Percentiles rank a stretch among this genome's conserved stretches.
phyloP scores from a whole-genome alignment of 2,329 filamentous ascomycete genomes.

The Triangularia setosa region DNA sequence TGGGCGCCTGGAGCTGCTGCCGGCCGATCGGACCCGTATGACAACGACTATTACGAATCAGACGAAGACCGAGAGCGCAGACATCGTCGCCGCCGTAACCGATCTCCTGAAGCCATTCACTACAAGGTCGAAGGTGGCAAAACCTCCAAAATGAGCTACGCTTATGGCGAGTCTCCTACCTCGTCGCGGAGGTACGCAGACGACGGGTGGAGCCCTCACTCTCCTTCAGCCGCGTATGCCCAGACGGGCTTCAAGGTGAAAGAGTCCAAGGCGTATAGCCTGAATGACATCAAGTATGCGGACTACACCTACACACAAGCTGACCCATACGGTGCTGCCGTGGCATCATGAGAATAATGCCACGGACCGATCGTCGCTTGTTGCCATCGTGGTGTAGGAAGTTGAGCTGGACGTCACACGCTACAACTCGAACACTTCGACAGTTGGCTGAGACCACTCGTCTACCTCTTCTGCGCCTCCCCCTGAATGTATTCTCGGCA shows the following conservation, averaged over 20 bases:
- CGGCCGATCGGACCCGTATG: slow-evolving; percentile 9
- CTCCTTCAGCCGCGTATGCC: slow-evolving; percentile 13
- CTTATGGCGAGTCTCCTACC: slow-evolving; percentile 20
- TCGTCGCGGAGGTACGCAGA: slow-evolving; percentile 16
- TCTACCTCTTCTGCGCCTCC: neutral
- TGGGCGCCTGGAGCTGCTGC: slow-evolving; percentile 15
- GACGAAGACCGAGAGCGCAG: slow-evolving; percentile 23
- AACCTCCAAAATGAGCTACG: slow-evolving; percentile 23
- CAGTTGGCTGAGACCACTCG: neutral
- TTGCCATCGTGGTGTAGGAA: neutral
- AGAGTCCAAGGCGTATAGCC: slow-evolving; percentile 11
- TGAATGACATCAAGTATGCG: slow-evolving; percentile 19
- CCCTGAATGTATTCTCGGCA: neutral
- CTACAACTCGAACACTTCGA: neutral
- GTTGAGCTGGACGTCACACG: neutral
- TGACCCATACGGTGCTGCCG: neutral
- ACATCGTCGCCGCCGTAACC: slow-evolving; percentile 19
- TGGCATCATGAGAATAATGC: neutral
- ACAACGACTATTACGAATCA: slow-evolving; percentile 18
- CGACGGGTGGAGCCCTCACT: slow-evolving; percentile 9
- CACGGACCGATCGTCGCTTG: neutral
- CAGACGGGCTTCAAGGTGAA: slow-evolving; percentile 19
- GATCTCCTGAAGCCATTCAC: slow-evolving; percentile 20
- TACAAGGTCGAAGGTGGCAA: slow-evolving; percentile 25
- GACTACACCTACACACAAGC: neutral